Evolutionary conservation across 2,329 filamentous ascomycete species (phyloP).

Genomic region (Fonsecaea nubica): DNA sequence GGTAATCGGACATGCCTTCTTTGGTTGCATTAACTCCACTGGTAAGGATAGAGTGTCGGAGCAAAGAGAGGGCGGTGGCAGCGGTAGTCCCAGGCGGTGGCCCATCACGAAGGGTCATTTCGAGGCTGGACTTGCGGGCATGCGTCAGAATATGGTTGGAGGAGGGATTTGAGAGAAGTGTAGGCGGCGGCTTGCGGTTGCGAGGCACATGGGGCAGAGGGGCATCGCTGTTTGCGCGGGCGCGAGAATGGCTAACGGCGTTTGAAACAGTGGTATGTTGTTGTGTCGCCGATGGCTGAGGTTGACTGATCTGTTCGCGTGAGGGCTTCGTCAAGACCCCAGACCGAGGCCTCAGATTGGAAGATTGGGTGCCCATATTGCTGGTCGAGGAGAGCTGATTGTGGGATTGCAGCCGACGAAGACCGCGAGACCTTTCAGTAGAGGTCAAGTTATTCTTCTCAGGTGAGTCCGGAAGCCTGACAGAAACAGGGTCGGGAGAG

Average conservation of each 20-base stretch:
- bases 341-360: slow-evolving; percentile 30
- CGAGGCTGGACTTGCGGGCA: slow-evolving; percentile 62
- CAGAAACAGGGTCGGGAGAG: slow-evolving; percentile 30
- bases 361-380: slow-evolving; percentile 48
- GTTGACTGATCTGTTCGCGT: slow-evolving; percentile 45
- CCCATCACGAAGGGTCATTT: slow-evolving; percentile 79
- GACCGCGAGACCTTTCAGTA: slow-evolving; percentile 69
- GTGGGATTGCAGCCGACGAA: slow-evolving; percentile 77
- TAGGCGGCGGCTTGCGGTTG: slow-evolving; percentile 38
- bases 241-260: slow-evolving; percentile 43
- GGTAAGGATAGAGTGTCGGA: slow-evolving; percentile 58
- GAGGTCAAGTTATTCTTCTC: slow-evolving; percentile 57
- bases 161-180: slow-evolving; percentile 44
- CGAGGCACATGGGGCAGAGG: slow-evolving; percentile 48
- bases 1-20: slow-evolving; percentile 76
- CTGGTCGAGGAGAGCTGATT: slow-evolving; percentile 64
- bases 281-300: slow-evolving; percentile 57
- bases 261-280: slow-evolving; percentile 41
- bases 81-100: slow-evolving; percentile 70
- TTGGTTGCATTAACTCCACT: slow-evolving; percentile 58
- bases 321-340: slow-evolving; percentile 29
- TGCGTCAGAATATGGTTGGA: slow-evolving; percentile 54
- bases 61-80: slow-evolving; percentile 51
- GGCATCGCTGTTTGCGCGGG: slow-evolving; percentile 76
- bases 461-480: slow-evolving; percentile 35